Percentiles rank a stretch among this genome's conserved stretches.
phyloP scores from a whole-genome alignment of 1,284 basidiomycete genomes.

The Leccinum subrobustum region DNA sequence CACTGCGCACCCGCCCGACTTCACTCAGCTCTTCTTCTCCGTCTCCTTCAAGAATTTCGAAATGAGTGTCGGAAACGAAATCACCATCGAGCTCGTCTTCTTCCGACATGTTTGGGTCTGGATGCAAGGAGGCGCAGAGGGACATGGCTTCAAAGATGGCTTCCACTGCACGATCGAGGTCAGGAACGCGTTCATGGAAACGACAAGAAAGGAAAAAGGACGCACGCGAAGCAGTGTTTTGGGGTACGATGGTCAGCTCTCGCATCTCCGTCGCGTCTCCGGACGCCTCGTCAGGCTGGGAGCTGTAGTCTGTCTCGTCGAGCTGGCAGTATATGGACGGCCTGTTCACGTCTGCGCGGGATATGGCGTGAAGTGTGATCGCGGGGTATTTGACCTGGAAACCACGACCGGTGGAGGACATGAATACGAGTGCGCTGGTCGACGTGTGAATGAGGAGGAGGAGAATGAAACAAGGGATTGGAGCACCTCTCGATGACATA shows the following conservation, averaged over 20 bases:
- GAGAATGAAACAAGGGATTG: slow-evolving; percentile 12
- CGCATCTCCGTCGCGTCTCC: slow-evolving; percentile 55
- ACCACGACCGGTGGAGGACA: slow-evolving; percentile 64
- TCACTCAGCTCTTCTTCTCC: slow-evolving; percentile 72
- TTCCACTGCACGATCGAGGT: slow-evolving; percentile 58
- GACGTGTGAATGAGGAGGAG: slow-evolving; percentile 27
- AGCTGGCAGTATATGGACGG: slow-evolving; percentile 90
- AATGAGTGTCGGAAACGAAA: slow-evolving; percentile 53
- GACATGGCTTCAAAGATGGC: slow-evolving; percentile 88
- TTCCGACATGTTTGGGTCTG: slow-evolving; percentile 61
- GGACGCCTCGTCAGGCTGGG: slow-evolving; percentile 29
- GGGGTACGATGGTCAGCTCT: slow-evolving; percentile 75
- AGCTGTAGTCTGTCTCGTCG: slow-evolving; percentile 52
- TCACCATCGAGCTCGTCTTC: slow-evolving; percentile 61
- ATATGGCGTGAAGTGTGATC: slow-evolving; percentile 87
- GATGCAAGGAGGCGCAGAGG: slow-evolving; percentile 86
- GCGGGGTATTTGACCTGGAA: slow-evolving; percentile 82
- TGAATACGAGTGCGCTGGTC: slow-evolving; percentile 72
- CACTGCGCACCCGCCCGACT: slow-evolving; percentile 91
- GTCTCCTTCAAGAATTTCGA: slow-evolving; percentile 62
- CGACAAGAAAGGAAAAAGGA: slow-evolving; percentile 8
- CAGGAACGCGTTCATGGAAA: slow-evolving; percentile 9
- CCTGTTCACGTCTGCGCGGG: slow-evolving; percentile 52
- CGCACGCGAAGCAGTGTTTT: slow-evolving; percentile 59
- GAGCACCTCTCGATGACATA: slow-evolving; percentile 80